Percentiles rank a stretch among this genome's conserved stretches.
Conservation (phyloP, 2,329 filamentous ascomycete species). For the Sporothrix humicola region DNA sequence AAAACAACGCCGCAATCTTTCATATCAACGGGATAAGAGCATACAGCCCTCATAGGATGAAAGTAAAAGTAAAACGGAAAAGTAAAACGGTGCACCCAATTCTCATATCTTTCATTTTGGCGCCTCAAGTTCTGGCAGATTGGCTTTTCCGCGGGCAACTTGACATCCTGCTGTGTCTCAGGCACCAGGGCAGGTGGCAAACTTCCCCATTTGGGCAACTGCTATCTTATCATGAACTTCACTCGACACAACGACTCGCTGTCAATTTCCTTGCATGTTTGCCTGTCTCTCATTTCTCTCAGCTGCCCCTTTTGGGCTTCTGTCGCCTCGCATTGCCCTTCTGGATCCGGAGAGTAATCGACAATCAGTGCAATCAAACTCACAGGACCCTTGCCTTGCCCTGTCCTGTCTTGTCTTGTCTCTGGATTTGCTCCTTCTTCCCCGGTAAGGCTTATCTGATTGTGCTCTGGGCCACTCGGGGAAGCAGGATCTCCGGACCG, state of each 20-base stretch:
- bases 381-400: neutral
- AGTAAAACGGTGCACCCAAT: slow-evolving; percentile 3
- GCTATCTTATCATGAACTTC: slow-evolving; percentile 24
- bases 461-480: neutral
- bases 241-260: neutral
- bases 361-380: neutral
- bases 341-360: neutral
- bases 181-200: slow-evolving; percentile 13
- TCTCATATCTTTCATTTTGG: neutral
- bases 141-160: slow-evolving; percentile 1
- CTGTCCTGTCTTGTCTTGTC: neutral
- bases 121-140: too few relatives aligned
- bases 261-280: neutral
- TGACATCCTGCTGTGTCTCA: neutral
- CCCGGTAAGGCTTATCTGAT: slow-evolving; percentile 16
- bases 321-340: slow-evolving; percentile 19
- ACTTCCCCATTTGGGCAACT: neutral
- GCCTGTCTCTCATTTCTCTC: slow-evolving; percentile 6
- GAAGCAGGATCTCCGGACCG: neutral
- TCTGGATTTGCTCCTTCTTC: neutral
- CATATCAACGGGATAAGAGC: slow-evolving; percentile 13
- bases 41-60: slow-evolving; percentile 16
- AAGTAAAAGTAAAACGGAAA: neutral
- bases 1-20: slow-evolving; percentile 11
- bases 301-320: slow-evolving; percentile 15